A percentile compares a stretch with the other conserved stretches of the same genome.
Evolutionary conservation across 2,329 filamentous ascomycete species (phyloP).

Genomic region (Sporothrix luriei): DNA sequence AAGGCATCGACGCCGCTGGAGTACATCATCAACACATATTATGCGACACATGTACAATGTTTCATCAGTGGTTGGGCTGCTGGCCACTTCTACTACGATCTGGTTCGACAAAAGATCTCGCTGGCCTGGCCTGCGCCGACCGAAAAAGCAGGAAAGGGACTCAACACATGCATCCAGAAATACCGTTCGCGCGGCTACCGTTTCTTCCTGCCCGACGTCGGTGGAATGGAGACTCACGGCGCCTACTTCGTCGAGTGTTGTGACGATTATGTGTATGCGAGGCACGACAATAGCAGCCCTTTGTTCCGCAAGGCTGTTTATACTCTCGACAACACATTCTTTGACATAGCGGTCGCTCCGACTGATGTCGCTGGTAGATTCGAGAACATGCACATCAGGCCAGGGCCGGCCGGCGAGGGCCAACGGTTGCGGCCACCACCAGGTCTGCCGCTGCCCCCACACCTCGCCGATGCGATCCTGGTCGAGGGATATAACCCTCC

Average conservation of each 20-base stretch:
- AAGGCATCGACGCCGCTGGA: slow-evolving; percentile 28
- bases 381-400: neutral
- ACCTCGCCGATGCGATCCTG: too few species aligned
- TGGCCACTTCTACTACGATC: slow-evolving; percentile 32
- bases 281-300: neutral
- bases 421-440: neutral
- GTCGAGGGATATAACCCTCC: neutral
- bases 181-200: slow-evolving; percentile 31
- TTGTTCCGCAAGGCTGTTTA: neutral
- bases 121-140: neutral
- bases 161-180: slow-evolving; percentile 25
- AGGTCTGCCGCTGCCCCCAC: neutral
- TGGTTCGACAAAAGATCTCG: slow-evolving; percentile 13
- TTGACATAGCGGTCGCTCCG: neutral
- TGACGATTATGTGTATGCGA: neutral
- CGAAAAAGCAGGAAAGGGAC: neutral
- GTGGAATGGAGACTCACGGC: neutral
- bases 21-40: slow-evolving; percentile 32
- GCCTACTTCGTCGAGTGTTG: neutral
- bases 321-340: neutral
- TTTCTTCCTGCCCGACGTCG: neutral
- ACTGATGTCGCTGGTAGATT: neutral
- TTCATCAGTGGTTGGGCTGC: slow-evolving; percentile 32
- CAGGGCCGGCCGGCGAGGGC: neutral
- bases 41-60: slow-evolving; percentile 34